phyloP scores from a whole-genome alignment of 208 protist genomes.

The Acanthamoeba triangularis region DNA sequence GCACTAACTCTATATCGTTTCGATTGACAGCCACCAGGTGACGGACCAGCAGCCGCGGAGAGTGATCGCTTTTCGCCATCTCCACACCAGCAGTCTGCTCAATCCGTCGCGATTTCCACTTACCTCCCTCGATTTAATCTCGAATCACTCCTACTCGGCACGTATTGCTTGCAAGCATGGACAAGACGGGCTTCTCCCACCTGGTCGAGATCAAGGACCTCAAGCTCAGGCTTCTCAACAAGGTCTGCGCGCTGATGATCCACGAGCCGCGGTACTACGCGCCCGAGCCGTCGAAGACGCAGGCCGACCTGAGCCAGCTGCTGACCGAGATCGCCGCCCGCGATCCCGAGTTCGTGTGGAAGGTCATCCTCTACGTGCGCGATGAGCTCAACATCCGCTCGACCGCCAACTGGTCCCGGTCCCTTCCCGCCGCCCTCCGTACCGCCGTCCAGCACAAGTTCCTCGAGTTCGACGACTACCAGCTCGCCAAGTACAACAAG shows the following conservation, averaged over 20 bases:
- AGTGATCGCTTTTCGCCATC: neutral
- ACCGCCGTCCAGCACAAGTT: conserved; percentile 94
- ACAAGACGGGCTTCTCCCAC: conserved; percentile 37
- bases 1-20: neutral
- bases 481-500: conserved; percentile 97
- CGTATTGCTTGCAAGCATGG: neutral
- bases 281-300: neutral
- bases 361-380: conserved; percentile 75
- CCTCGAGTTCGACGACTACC: conserved; percentile 94
- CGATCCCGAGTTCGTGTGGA: conserved; percentile 74
- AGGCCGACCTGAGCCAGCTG: conserved; percentile 40
- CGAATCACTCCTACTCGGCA: neutral
- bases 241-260: conserved; percentile 69
- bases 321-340: conserved; percentile 26
- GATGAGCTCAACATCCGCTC: conserved; percentile 95
- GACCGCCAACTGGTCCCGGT: conserved; percentile 92
- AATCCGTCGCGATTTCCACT: neutral
- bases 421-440: conserved; percentile 94
- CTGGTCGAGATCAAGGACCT: conserved; percentile 43
- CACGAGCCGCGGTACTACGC: conserved; percentile 55
- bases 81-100: neutral
- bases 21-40: neutral
- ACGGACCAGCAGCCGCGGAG: neutral
- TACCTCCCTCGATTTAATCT: neutral
- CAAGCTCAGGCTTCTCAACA: conserved; percentile 69